Base-by-base conservation (phyloP, 1,139 yeast genomes). In the Blastobotrys ciferrii region DNA sequence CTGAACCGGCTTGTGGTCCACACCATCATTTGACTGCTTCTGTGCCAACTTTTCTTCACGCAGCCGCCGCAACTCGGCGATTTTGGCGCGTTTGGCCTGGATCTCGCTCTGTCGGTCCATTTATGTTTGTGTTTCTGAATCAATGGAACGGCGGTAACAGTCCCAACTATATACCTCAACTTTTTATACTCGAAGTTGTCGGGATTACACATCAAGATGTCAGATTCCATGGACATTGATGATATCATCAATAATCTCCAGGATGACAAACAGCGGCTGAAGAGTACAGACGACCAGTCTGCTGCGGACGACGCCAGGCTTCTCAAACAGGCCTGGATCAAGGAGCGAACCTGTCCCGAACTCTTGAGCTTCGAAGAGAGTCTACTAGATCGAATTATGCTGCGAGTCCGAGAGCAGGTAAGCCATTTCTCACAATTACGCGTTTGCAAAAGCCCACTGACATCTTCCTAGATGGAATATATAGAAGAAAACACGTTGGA, bases 311-410 rank as follows among this genome's bases (percentile, higher is more conserved):
- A 49, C 31, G 41, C 51, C 51, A 62, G 68, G 35, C 68, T 67
- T 36, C 69, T 89, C 37, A 73, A 78, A n/a, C 75, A 73, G 32
- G 80, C 82, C 2, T 91, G 96, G 97, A 68, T 86, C 35, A 79
- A 84, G 49, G 98, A 92, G 64, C 73, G 96, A 50, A 81, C 81
- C 76, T 75, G 94, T 0, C 97, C 97, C 0, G 96, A 87, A 51
- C 66, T 92, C 12, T 70, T 91, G 32, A 87, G 84, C 0, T 91
- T 84, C 62, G 81, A 87, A 53, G 76, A 75, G 19, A 71, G 67
- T 1, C 69, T 89, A 32, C 64, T 92, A 61, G 76, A 75, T 6
- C 68, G 81, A 38, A 75, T 86, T 14, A 67, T 88, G 53, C 67
- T 66, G 1, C 73, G 85, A 54, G 72, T 89, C 23, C 76, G 87